These are phyloP conservation scores for Kwoniella bestiolae DNA, from an alignment of 768 basidiomycete species.

Conservation along the genomic window DNA sequence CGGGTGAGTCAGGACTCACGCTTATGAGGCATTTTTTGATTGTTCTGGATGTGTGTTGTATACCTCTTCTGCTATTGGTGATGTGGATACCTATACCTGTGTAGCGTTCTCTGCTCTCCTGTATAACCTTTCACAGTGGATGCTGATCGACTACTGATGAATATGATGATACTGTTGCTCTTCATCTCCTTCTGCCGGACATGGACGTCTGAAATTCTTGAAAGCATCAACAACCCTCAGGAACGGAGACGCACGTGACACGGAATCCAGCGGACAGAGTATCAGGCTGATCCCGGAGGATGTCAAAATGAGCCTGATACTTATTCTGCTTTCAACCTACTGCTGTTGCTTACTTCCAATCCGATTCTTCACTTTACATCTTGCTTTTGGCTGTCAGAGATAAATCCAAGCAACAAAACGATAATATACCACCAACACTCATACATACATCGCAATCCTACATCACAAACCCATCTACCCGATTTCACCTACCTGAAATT, in stretches of 20 bases:
- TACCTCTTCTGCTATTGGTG: too few relatives aligned
- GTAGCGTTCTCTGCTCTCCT: too few relatives aligned
- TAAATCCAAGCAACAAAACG: slow-evolving; percentile 1
- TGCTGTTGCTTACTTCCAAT: background rate
- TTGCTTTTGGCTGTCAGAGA: too few relatives aligned
- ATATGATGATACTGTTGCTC: too few relatives aligned
- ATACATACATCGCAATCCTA: background rate
- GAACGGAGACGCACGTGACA: background rate
- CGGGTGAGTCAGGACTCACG: too few relatives aligned
- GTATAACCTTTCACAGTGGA: too few relatives aligned
- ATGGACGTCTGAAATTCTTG: slow-evolving; percentile 12
- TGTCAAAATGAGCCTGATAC: background rate
- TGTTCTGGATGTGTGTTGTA: background rate
- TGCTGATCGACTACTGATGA: too few relatives aligned
- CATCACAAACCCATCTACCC: background rate
- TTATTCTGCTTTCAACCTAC: background rate
- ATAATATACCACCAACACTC: background rate
- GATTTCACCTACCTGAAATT: background rate
- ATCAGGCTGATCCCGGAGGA: background rate
- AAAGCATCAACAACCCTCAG: background rate
- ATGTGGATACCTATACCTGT: too few relatives aligned
- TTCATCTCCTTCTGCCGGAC: too few relatives aligned
- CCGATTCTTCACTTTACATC: slow-evolving; percentile 3
- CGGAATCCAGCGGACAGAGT: background rate
- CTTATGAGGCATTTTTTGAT: slow-evolving; percentile 48